Evolutionary conservation across 176 grass and related monocot species (phyloP).

Genomic region (Musa troglodytarum): DNA sequence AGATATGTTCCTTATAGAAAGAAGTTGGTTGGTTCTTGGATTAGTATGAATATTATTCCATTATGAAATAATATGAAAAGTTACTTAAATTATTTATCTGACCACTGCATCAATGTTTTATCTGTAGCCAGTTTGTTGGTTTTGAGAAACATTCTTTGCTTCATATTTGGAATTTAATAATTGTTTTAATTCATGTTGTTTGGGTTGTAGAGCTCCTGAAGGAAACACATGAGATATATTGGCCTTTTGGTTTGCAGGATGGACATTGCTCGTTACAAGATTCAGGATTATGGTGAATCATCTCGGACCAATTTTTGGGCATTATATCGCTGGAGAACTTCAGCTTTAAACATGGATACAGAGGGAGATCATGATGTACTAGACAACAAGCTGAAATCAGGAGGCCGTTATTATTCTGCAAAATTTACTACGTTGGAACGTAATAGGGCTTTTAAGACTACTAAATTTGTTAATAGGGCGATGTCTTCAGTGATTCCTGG

Average conservation of each 20-base stretch:
- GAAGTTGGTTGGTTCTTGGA: neutral
- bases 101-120: neutral
- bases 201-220: neutral
- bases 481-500: slow-evolving; percentile 34
- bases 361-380: slow-evolving; percentile 75
- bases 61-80: neutral
- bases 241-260: slow-evolving; percentile 47
- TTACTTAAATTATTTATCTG: neutral
- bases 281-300: slow-evolving; percentile 38
- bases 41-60: neutral
- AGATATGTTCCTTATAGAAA: neutral
- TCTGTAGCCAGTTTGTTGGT: neutral
- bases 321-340: slow-evolving; percentile 28
- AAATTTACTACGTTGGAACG: slow-evolving; percentile 59
- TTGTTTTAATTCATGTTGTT: neutral
- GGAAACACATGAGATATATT: neutral
- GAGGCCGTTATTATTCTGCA: slow-evolving; percentile 61
- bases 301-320: slow-evolving; percentile 30
- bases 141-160: neutral
- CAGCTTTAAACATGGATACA: slow-evolving; percentile 35
- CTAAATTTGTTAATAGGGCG: slow-evolving; percentile 52
- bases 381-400: slow-evolving; percentile 56
- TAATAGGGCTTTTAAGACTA: slow-evolving; percentile 70
- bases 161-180: neutral
- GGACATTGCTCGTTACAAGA: slow-evolving; percentile 81